phyloP scores from a whole-genome alignment of 768 basidiomycete genomes.

The Rickenella mellea region DNA sequence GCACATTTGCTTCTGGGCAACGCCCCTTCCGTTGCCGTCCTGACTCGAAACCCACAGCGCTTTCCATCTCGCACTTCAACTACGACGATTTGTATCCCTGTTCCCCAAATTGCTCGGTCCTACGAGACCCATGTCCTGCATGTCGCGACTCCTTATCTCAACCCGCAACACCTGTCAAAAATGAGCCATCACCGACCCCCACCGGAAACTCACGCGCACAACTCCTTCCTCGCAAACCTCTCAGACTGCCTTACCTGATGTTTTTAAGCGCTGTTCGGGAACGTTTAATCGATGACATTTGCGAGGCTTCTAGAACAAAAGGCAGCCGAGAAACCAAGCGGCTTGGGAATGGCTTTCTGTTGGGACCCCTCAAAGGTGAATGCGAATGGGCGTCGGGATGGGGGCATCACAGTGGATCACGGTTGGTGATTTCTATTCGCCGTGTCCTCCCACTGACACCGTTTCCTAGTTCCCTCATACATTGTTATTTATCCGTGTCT shows the following conservation, averaged over 20 bases:
- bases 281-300: neutral
- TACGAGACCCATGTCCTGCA: conserved; percentile 26
- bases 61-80: too few species aligned
- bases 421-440: neutral
- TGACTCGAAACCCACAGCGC: too few species aligned
- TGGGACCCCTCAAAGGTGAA: neutral
- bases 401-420: neutral
- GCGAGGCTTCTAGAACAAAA: too few species aligned
- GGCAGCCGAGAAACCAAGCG: neutral
- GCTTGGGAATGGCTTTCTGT: neutral
- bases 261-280: conserved; percentile 28
- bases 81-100: conserved; percentile 44
- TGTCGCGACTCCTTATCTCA: conserved; percentile 21
- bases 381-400: neutral
- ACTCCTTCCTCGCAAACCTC: conserved; percentile 34
- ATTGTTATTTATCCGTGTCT: neutral
- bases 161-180: conserved; percentile 7
- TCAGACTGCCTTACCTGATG: conserved; percentile 28
- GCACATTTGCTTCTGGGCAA: too few species aligned
- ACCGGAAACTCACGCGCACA: too few species aligned
- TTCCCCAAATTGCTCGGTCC: conserved; percentile 34
- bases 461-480: neutral
- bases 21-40: too few species aligned
- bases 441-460: too few species aligned
- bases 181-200: too few species aligned